These are phyloP conservation scores for Cyclotella distinguenda DNA, from an alignment of 108 stramenopile species.

Conservation along the genomic window DNA sequence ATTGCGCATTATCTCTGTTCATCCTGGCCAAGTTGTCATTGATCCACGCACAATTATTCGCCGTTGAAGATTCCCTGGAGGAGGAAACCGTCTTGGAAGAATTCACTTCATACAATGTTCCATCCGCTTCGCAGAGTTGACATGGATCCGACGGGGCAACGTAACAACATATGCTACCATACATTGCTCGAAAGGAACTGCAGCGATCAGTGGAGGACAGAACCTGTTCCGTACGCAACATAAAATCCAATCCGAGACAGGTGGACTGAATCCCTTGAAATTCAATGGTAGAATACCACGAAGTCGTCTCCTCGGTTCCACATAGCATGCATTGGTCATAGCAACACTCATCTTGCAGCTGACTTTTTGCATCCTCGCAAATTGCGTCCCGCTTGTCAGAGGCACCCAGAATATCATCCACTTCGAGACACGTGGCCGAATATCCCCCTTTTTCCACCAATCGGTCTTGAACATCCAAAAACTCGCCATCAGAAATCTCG, in stretches of 20 bases:
- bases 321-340: conserved; percentile 32
- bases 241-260: conserved; percentile 33
- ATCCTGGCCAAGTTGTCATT: conserved; percentile 16
- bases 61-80: background rate
- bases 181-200: background rate
- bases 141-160: conserved; percentile 4
- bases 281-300: conserved; percentile 26
- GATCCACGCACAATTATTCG: conserved; percentile 19
- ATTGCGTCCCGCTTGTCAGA: conserved; percentile 7
- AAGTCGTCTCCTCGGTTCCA: background rate
- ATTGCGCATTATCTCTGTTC: conserved; percentile 14
- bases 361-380: conserved; percentile 21
- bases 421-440: conserved; percentile 27
- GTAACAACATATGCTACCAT: conserved; percentile 16
- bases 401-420: conserved; percentile 16
- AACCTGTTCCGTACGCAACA: conserved; percentile 22
- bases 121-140: conserved; percentile 21
- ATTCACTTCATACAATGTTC: conserved; percentile 16
- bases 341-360: conserved; percentile 24
- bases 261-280: conserved; percentile 23
- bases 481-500: background rate
- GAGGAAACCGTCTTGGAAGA: conserved; percentile 14
- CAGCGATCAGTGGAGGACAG: conserved; percentile 9
- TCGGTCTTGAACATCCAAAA: conserved; percentile 18
- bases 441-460: conserved; percentile 25